Evolutionary conservation across 1,284 basidiomycete genomes (phyloP).

Genomic region (Ustilago trichophora): DNA sequence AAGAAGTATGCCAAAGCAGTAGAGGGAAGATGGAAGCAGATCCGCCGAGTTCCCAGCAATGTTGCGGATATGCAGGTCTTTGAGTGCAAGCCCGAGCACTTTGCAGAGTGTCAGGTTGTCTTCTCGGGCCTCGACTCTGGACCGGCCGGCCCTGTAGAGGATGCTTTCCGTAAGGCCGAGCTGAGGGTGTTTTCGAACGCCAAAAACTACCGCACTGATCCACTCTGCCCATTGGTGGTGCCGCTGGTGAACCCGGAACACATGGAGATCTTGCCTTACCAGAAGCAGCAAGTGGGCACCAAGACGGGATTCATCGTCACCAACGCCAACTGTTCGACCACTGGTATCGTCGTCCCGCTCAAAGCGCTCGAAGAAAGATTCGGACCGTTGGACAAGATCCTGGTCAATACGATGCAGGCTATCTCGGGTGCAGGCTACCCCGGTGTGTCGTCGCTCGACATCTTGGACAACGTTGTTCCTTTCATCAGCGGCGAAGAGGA

Average conservation of each 20-base stretch:
- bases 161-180: constrained; percentile 84
- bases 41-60: constrained; percentile 76
- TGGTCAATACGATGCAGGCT: constrained; percentile 96
- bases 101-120: constrained; percentile 83
- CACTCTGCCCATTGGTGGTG: constrained; percentile 93
- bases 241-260: constrained; percentile 94
- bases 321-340: constrained; percentile 98
- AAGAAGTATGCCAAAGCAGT: constrained; percentile 81
- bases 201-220: constrained; percentile 95
- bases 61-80: constrained; percentile 79
- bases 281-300: constrained; percentile 72
- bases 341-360: constrained; percentile 90
- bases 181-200: constrained; percentile 96
- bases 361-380: constrained; percentile 90
- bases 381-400: constrained; percentile 86
- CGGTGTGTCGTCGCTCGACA: constrained; percentile 88
- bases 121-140: constrained; percentile 96
- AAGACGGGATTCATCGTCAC: constrained; percentile 92
- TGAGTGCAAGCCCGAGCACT: constrained; percentile 81
- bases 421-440: constrained; percentile 98
- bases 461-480: constrained; percentile 95
- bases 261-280: constrained; percentile 83
- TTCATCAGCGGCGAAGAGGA: constrained; percentile 87
- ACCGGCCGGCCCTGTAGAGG: constrained; percentile 92
- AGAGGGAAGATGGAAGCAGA: constrained; percentile 84